A percentile compares a stretch with the other conserved stretches of the same genome.
Conservation (phyloP, 2,329 filamentous ascomycete genomes). For the Trichoderma semiorbis region DNA sequence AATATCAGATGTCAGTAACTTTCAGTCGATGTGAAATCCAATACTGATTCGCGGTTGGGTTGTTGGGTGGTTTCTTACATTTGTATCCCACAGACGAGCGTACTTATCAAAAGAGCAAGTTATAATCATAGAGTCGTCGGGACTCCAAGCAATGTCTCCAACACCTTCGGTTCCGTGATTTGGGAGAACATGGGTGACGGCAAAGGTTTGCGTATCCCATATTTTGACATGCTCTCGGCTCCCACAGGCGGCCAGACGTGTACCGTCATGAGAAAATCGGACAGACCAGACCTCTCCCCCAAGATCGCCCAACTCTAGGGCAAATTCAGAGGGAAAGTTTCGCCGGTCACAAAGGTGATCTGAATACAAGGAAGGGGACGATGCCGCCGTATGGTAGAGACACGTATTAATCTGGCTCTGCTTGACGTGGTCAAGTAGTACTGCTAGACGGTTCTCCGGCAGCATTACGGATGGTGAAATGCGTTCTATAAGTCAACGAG, state of each 20-base stretch:
- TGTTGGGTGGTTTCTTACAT: slow-evolving; percentile 46
- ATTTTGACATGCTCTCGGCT: slow-evolving; percentile 72
- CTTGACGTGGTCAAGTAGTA: slow-evolving; percentile 79
- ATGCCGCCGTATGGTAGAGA: slow-evolving; percentile 79
- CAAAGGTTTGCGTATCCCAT: slow-evolving; percentile 73
- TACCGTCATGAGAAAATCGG: slow-evolving; percentile 84
- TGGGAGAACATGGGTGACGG: slow-evolving; percentile 57
- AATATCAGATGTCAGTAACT: neutral
- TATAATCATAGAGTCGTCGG: slow-evolving; percentile 81
- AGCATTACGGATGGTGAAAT: slow-evolving; percentile 98
- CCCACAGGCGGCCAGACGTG: slow-evolving; percentile 77
- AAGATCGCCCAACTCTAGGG: slow-evolving; percentile 69
- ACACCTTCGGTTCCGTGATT: slow-evolving; percentile 64
- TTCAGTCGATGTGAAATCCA: neutral
- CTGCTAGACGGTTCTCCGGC: slow-evolving; percentile 81
- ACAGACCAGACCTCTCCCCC: slow-evolving; percentile 87
- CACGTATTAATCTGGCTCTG: slow-evolving; percentile 78
- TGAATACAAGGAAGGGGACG: slow-evolving; percentile 78
- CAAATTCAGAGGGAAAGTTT: slow-evolving; percentile 72
- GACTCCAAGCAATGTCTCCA: slow-evolving; percentile 84
- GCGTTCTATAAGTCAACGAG: slow-evolving; percentile 54
- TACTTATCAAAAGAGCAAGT: slow-evolving; percentile 74
- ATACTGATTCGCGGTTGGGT: neutral
- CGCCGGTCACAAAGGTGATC: slow-evolving; percentile 80
- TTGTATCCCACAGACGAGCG: slow-evolving; percentile 71